Conservation (phyloP, 345 rosid genomes). For the Carallia pectinifolia region DNA sequence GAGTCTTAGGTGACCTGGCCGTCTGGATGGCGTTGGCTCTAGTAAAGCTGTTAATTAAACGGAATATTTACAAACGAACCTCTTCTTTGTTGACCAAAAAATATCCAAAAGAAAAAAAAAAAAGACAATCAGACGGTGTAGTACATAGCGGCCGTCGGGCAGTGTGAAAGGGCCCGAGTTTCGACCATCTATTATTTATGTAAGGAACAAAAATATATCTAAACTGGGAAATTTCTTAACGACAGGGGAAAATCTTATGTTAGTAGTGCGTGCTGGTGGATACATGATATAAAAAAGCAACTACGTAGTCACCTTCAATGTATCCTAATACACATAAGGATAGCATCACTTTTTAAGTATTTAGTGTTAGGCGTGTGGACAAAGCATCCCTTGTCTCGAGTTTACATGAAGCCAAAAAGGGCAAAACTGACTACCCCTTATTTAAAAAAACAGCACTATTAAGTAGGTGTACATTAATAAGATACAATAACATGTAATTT, state of each 20-base stretch:
- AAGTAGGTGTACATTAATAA: no score
- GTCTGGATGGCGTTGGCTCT: constrained; percentile 9
- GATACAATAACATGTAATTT: no score
- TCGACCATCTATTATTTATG: no score
- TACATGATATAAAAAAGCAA: constrained; percentile 10
- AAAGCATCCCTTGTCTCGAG: constrained; percentile 14
- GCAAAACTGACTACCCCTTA: constrained; percentile 2
- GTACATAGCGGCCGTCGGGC: no score
- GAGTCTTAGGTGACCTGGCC: not conserved
- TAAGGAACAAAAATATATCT: not conserved
- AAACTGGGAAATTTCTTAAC: not conserved
- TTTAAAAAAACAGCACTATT: not conserved
- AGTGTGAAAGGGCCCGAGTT: no score
- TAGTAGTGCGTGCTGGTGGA: constrained; percentile 5
- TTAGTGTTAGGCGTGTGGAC: constrained; percentile 23
- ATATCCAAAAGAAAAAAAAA: no score
- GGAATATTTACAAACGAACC: no score
- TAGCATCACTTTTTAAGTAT: constrained; percentile 1
- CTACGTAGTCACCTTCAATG: constrained; percentile 18
- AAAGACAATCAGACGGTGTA: no score
- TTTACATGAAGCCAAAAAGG: constrained; percentile 6
- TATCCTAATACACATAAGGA: not conserved
- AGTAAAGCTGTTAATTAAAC: not conserved
- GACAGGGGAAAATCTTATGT: not conserved
- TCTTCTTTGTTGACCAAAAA: no score